Evolutionary conservation across 805 yeast species (phyloP).

Genomic region (Cyberlindnera xylosilytica): DNA sequence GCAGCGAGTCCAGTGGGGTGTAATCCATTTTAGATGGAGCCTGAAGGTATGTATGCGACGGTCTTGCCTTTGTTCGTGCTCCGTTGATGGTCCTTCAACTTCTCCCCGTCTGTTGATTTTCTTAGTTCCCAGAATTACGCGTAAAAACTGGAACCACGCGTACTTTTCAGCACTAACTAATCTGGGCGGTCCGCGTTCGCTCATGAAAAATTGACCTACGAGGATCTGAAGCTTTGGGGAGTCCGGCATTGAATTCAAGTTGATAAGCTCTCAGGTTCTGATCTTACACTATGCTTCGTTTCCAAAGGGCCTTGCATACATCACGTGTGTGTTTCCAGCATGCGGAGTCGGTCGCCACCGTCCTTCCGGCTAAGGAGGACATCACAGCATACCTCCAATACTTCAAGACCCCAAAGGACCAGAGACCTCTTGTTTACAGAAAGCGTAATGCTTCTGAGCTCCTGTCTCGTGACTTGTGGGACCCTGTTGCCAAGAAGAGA

Average conservation of each 20-base stretch:
- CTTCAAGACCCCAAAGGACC: conserved; percentile 30
- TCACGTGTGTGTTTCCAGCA: conserved; percentile 14
- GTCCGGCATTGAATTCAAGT: too few relatives aligned
- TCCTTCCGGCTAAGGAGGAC: conserved; percentile 22
- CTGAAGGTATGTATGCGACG: too few relatives aligned
- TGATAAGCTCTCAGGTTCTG: too few relatives aligned
- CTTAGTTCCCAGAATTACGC: conserved; percentile 12
- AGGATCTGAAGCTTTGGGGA: too few relatives aligned
- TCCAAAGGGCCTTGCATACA: conserved; percentile 16
- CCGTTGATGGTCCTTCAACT: too few relatives aligned
- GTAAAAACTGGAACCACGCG: too few relatives aligned
- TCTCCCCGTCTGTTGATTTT: neutral
- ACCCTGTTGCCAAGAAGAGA: conserved; percentile 31
- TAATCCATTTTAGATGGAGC: conserved; percentile 29
- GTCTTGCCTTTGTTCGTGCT: too few relatives aligned
- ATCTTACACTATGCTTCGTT: conserved; percentile 14
- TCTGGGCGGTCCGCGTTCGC: neutral
- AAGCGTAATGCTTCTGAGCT: conserved; percentile 36
- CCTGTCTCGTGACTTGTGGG: conserved; percentile 38
- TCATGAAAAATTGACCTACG: conserved; percentile 8
- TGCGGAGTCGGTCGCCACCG: neutral
- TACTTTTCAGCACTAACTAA: conserved; percentile 16
- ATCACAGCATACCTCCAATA: conserved; percentile 33
- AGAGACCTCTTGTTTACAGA: conserved; percentile 39
- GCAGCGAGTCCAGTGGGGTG: conserved; percentile 38